phyloP scores from a whole-genome alignment of 306 rosid species.

The Rosa persica region DNA sequence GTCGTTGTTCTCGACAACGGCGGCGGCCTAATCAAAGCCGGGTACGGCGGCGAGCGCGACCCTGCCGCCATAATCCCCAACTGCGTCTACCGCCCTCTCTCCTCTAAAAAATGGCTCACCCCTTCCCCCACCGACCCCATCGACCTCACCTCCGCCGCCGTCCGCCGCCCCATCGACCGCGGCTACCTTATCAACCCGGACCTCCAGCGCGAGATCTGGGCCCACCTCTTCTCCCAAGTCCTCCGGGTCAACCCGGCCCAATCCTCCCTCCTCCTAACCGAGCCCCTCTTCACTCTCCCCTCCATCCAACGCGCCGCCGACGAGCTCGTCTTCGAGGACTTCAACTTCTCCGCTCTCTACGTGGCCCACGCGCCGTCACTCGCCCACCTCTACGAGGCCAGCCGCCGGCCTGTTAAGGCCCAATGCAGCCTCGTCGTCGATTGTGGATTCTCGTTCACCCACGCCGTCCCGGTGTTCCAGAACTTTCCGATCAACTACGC shows the following conservation, averaged over 20 bases:
- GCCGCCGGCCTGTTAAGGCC: slow-evolving; percentile 59
- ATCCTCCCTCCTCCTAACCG: slow-evolving; percentile 78
- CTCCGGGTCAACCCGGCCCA: slow-evolving; percentile 60
- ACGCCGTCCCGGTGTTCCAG: slow-evolving; percentile 84
- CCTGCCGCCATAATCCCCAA: slow-evolving; percentile 69
- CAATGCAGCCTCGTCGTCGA: slow-evolving; percentile 93
- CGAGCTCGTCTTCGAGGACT: slow-evolving; percentile 87
- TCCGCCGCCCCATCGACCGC: slow-evolving; percentile 88
- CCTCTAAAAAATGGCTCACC: slow-evolving; percentile 85
- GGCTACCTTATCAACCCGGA: slow-evolving; percentile 90
- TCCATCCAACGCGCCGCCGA: slow-evolving; percentile 79
- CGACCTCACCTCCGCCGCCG: slow-evolving; percentile 90
- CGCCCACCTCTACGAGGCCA: slow-evolving; percentile 80
- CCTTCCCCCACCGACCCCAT: slow-evolving; percentile 47
- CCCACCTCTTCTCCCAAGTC: slow-evolving; percentile 68
- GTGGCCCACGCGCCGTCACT: slow-evolving; percentile 73
- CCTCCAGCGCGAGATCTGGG: slow-evolving; percentile 93
- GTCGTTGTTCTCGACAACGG: slow-evolving; percentile 94
- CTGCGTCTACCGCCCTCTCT: slow-evolving; percentile 64
- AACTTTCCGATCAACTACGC: slow-evolving; percentile 76
- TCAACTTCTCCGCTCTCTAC: slow-evolving; percentile 66
- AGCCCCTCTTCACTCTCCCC: slow-evolving; percentile 83
- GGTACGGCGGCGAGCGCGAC: slow-evolving; percentile 74
- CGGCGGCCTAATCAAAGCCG: slow-evolving; percentile 88
- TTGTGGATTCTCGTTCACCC: slow-evolving; percentile 89